A percentile compares a stretch with the other conserved stretches of the same genome.
Conservation (phyloP, 2,329 filamentous ascomycete species). For the Fusarium redolens region DNA sequence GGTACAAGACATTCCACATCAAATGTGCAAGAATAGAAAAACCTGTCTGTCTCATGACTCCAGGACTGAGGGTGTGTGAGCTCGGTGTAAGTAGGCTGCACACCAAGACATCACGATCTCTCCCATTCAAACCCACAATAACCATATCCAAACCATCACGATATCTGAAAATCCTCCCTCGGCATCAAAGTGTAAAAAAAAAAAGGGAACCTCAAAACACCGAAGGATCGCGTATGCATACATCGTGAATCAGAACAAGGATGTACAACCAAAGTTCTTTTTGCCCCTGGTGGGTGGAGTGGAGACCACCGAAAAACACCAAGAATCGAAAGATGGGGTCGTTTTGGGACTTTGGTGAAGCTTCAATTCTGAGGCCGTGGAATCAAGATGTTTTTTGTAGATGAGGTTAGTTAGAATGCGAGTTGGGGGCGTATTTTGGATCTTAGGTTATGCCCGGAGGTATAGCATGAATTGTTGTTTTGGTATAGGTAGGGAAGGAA, state of each 20-base stretch:
- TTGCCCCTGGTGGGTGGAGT: background rate
- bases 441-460: background rate
- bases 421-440: background rate
- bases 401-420: background rate
- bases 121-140: background rate
- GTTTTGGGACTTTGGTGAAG: slow-evolving; percentile 34
- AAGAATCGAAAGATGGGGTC: slow-evolving; percentile 24
- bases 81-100: background rate
- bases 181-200: slow-evolving; percentile 33
- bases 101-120: slow-evolving; percentile 1
- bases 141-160: background rate
- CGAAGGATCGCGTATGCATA: slow-evolving; percentile 7
- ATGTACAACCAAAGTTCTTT: slow-evolving; percentile 29
- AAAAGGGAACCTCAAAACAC: background rate
- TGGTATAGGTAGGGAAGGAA: too few species aligned
- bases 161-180: background rate
- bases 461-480: background rate
- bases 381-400: background rate
- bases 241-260: slow-evolving; percentile 11
- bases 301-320: slow-evolving; percentile 20
- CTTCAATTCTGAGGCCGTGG: slow-evolving; percentile 12
- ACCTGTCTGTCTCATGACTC: slow-evolving; percentile 27
- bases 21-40: slow-evolving; percentile 1
- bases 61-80: slow-evolving; percentile 1
- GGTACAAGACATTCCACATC: slow-evolving; percentile 9